Conservation (phyloP, 441 rosid species). For the Syzygium malaccense region DNA sequence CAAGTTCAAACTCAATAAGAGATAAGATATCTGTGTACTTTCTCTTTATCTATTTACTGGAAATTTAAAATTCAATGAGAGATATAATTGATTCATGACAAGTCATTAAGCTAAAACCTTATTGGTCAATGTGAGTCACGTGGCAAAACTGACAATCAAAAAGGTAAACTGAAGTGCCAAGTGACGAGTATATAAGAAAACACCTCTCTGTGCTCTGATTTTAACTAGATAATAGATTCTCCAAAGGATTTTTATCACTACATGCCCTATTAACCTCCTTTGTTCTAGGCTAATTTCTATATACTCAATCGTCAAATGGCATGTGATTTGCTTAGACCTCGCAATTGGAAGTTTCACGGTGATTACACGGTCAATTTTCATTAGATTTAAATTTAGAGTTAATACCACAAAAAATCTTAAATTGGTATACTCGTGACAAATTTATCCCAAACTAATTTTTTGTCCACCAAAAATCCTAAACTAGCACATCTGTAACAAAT, state of each 20-base stretch:
- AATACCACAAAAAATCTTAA: too few species aligned
- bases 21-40: fast-evolving
- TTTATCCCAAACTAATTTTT: too few species aligned
- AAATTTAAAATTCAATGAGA: not conserved
- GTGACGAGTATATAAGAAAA: too few species aligned
- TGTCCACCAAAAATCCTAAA: too few species aligned
- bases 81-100: not conserved
- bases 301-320: fast-evolving
- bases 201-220: not conserved
- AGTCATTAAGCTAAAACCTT: not conserved
- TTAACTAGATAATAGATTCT: not conserved
- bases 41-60: not conserved
- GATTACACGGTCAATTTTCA: not conserved
- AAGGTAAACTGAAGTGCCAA: not conserved
- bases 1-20: not conserved
- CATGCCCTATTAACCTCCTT: not conserved
- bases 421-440: too few species aligned
- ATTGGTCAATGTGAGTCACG: not conserved
- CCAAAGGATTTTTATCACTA: fast-evolving
- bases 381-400: too few species aligned
- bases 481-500: too few species aligned
- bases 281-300: not conserved
- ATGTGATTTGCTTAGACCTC: not conserved
- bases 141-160: not conserved
- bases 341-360: not conserved